Evolutionary conservation across 768 basidiomycete species (phyloP), one percentile per base, ranked within the genome.

Genomic region (Mrakia blollopis): DNA sequence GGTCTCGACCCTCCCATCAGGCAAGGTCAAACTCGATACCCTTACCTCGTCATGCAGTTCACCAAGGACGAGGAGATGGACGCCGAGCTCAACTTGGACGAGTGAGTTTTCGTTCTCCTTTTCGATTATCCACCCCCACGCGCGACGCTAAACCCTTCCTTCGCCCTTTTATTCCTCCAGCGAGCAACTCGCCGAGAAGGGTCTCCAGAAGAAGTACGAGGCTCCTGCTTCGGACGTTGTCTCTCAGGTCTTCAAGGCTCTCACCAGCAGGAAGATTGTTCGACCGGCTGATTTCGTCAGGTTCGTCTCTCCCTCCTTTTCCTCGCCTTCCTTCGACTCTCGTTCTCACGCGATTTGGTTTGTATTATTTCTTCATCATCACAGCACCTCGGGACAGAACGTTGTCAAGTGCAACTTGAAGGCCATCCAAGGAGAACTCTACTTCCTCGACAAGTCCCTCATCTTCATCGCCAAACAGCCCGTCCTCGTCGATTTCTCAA

Each of bases 401-500:
- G 93, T 93, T n/a, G 91, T 99, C 85, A 98, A 98, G 85, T 94
- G 93, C 80, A 97, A 98, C 83, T 87, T 98, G 80, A 98, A 98
- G 85, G 97, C 97, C 62, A 88, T 92, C 5, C 94, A 96, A 84
- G 97, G 97, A 78, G 94, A 98, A 83, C 89, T 99, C 44, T 98
- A 97, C 88, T 89, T 98, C 87, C 90, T 99, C 79, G 97, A 98
- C 81, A 98, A 98, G 88, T 93, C 91, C 83, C 87, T 99, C 68
- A 93, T 99, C 85, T 98, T 98, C 85, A 93, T 98, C 78, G 94
- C 96, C 75, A 98, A 98, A 84, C 91, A 92, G 80, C 96, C 97
- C 0, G 89, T 89, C 47, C 90, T 97, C 81, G 88, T 98, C 80
- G 93, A 96, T 80, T 89, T 95, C 79, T 88, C 89, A 73, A 93